A percentile compares a stretch with the other conserved stretches of the same genome.
Evolutionary conservation across 768 basidiomycete species (phyloP).

Genomic region (Psilocybe sp.): DNA sequence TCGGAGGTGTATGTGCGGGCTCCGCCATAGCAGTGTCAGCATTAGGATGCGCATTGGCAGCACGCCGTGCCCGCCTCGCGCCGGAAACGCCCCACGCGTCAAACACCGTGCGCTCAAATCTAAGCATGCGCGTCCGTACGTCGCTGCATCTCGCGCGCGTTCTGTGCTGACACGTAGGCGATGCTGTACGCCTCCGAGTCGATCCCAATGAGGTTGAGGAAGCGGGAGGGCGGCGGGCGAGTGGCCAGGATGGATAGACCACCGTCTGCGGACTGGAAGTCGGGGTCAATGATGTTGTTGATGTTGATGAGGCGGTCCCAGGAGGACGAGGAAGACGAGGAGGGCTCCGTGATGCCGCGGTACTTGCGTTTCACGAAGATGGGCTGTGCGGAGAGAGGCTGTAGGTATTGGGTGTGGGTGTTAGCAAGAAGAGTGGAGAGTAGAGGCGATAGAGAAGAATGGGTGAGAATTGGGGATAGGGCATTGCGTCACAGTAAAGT

Average conservation of each 20-base stretch:
- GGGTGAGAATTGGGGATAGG: conserved; percentile 1
- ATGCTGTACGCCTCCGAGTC: not conserved
- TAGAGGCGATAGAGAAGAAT: conserved; percentile 7
- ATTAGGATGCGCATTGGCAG: no score
- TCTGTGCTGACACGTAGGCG: not conserved
- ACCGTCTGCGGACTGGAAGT: no score
- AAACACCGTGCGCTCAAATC: no score
- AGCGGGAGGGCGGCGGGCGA: not conserved
- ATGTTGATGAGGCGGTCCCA: conserved; percentile 8
- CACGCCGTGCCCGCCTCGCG: no score
- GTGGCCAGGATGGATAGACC: not conserved
- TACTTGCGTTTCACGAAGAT: conserved; percentile 29
- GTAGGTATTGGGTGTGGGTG: conserved; percentile 12
- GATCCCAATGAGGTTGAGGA: not conserved
- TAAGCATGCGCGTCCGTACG: no score
- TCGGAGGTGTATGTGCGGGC: no score
- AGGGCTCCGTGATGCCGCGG: conserved; percentile 18
- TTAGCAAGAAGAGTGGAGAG: no score
- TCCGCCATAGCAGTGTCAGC: no score
- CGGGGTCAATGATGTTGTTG: conserved; percentile 3
- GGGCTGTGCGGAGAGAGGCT: conserved; percentile 39
- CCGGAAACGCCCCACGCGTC: no score
- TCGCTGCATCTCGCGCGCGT: not conserved
- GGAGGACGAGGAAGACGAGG: conserved; percentile 9
- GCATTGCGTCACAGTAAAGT: conserved; percentile 16